Base-by-base conservation (phyloP, 1,284 basidiomycete species). In the Cryptococcus sp. region DNA sequence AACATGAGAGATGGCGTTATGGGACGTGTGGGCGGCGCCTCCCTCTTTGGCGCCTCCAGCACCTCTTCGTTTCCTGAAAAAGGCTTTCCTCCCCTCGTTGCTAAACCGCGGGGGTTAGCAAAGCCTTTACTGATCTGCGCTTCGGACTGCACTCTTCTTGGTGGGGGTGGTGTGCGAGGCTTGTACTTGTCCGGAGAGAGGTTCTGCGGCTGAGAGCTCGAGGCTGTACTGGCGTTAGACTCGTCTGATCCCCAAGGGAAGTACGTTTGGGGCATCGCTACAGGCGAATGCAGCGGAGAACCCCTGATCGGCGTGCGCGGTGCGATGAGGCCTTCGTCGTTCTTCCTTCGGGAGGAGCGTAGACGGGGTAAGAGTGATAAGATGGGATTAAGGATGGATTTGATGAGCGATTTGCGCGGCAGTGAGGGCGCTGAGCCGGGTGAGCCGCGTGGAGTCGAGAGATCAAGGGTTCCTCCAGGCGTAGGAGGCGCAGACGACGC, bases 251-350 rank as follows among this genome's bases (percentile, higher is more conserved):
- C 65, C 70, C 70, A 74, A 0, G 72, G 72, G 60, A 71, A 71
- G 48, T 74, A 74, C 8, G 41, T 50, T 23, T 55, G 53, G 41
- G 56, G 50, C 67, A 70, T 69, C 4, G 48, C 15, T 5, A 70
- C 67, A 3, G 71, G 73, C 13, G 71, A 66, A 31, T 71, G 73
- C 0, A 76, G 39, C 3, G 76, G 74, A 11, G 66, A 70, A 4
- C 65, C 67, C 10, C 71, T 60, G 47, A 74, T 62, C 13, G 78
- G 78, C 20, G 79, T 82, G 20, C 82, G 83, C 25, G 86, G 84
- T 0, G 84, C 83, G 53, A 88, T 84, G 47, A 88, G 75, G n/a
- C 86, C 87, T 68, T 86, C 84, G 22, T 83, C 77, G 19, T 71
- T 68, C 8, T 64, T 60, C 17, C 66, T 59, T 7, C 61, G 19